Percentiles rank a stretch among this genome's conserved stretches.
phyloP scores from a whole-genome alignment of 805 yeast species.

The Hanseniaspora occidentalis region DNA sequence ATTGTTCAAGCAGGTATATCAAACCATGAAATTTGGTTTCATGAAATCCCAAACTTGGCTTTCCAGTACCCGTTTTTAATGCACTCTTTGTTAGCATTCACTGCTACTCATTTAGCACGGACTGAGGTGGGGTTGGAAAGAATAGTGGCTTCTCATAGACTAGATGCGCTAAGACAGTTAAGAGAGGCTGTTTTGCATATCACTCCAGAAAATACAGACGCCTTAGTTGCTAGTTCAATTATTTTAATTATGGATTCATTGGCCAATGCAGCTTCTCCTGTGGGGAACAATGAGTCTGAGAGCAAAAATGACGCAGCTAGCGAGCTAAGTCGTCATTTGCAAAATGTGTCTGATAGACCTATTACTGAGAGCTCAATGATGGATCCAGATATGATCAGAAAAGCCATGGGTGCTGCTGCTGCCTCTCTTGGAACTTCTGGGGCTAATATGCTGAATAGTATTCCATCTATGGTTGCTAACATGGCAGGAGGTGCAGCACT shows the following conservation, averaged over 20 bases:
- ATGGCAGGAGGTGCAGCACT: slow-evolving; percentile 16
- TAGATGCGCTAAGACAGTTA: slow-evolving; percentile 69
- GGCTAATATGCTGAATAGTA: slow-evolving; percentile 7
- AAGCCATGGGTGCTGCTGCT: slow-evolving; percentile 15
- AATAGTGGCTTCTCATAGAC: slow-evolving; percentile 74
- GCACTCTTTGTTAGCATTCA: slow-evolving; percentile 84
- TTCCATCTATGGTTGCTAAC: slow-evolving; percentile 6
- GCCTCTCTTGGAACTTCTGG: neutral
- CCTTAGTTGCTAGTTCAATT: slow-evolving; percentile 83
- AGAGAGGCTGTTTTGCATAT: slow-evolving; percentile 81
- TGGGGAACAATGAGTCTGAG: neutral
- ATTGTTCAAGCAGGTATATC: slow-evolving; percentile 86
- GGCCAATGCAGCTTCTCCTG: slow-evolving; percentile 69
- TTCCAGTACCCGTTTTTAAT: slow-evolving; percentile 79
- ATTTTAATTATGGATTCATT: slow-evolving; percentile 84
- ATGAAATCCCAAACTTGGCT: slow-evolving; percentile 79
- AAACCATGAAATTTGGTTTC: slow-evolving; percentile 69
- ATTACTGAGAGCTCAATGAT: too few relatives aligned
- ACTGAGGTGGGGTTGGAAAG: slow-evolving; percentile 66
- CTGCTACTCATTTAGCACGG: slow-evolving; percentile 82
- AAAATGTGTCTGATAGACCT: neutral
- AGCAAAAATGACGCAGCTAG: slow-evolving; percentile 17
- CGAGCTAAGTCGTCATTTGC: neutral
- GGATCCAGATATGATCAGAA: slow-evolving; percentile 12
- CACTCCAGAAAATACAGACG: slow-evolving; percentile 78